phyloP scores from a whole-genome alignment of 257 asterid species.

The Penstemon newberryi region DNA sequence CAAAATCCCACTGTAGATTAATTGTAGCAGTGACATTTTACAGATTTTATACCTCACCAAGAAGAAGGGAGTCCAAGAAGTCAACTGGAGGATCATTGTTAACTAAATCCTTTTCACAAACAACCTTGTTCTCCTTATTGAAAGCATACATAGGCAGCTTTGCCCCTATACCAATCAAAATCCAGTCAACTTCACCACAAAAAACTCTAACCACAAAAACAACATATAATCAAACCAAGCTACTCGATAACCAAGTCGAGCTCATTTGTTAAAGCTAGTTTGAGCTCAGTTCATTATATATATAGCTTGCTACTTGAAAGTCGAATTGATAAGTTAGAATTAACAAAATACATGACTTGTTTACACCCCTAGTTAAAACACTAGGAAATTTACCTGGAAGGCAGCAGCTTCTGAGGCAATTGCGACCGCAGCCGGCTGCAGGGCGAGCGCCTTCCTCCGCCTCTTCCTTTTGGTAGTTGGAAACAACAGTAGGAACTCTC shows the following conservation, averaged over 20 bases:
- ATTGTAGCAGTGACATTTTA: not conserved
- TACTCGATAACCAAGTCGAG: too few species aligned
- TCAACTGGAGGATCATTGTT: slow-evolving; percentile 51
- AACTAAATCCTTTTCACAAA: slow-evolving; percentile 34
- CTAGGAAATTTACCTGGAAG: slow-evolving; percentile 50
- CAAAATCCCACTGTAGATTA: not conserved
- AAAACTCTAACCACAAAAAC: not conserved
- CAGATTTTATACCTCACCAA: slow-evolving; percentile 57
- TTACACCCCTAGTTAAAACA: too few species aligned
- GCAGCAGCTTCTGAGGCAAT: slow-evolving; percentile 79
- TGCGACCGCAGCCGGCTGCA: slow-evolving; percentile 66
- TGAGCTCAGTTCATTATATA: too few species aligned
- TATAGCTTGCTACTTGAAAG: too few species aligned
- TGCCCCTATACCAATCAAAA: slow-evolving; percentile 46
- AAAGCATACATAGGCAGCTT: slow-evolving; percentile 79
- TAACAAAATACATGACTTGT: too few species aligned
- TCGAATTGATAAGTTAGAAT: too few species aligned
- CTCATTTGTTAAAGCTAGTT: too few species aligned
- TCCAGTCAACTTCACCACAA: slow-evolving; percentile 16
- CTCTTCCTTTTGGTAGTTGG: slow-evolving; percentile 84
- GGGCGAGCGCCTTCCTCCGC: slow-evolving; percentile 47
- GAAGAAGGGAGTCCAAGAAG: slow-evolving; percentile 70
- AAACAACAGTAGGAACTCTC: slow-evolving; percentile 85
- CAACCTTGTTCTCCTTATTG: slow-evolving; percentile 40
- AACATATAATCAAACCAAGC: not conserved